Evolutionary conservation across 179 eudicot species (phyloP).

Genomic region (Nepenthes alata): DNA sequence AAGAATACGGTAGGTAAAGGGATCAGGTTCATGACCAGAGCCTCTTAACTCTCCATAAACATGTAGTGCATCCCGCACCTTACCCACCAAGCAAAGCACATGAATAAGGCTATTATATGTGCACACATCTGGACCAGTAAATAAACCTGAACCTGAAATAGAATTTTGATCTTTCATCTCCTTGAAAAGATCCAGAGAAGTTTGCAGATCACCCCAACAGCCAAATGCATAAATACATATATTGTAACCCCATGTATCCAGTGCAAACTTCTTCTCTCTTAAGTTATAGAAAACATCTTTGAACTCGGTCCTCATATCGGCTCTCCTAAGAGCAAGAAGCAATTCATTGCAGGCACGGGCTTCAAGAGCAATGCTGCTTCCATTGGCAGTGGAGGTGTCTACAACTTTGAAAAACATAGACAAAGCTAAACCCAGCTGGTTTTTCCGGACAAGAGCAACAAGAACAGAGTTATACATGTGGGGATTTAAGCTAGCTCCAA

Average conservation of each 20-base stretch:
- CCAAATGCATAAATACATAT: slow-evolving; percentile 84
- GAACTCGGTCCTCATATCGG: slow-evolving; percentile 56
- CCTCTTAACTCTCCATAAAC: slow-evolving; percentile 76
- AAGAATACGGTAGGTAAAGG: slow-evolving; percentile 64
- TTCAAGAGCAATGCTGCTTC: slow-evolving; percentile 23
- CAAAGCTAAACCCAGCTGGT: slow-evolving; percentile 41
- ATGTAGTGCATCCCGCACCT: slow-evolving; percentile 58
- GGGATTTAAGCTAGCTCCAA: slow-evolving; percentile 30
- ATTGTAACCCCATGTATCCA: slow-evolving; percentile 73
- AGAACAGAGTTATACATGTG: slow-evolving; percentile 49
- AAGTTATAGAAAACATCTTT: slow-evolving; percentile 29
- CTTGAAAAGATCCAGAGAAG: slow-evolving; percentile 49
- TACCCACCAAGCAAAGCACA: slow-evolving; percentile 58
- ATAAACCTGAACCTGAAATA: slow-evolving; percentile 9
- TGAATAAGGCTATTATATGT: slow-evolving; percentile 81
- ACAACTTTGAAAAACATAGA: slow-evolving; percentile 51
- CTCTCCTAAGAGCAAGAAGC: slow-evolving; percentile 61
- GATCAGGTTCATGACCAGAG: slow-evolving; percentile 88
- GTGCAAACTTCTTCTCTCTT: slow-evolving; percentile 30
- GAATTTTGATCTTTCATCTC: slow-evolving; percentile 56
- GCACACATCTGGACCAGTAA: slow-evolving; percentile 49
- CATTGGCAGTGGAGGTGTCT: slow-evolving; percentile 18
- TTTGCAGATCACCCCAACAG: slow-evolving; percentile 68
- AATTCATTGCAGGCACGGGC: slow-evolving; percentile 68
- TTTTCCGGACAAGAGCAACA: slow-evolving; percentile 48